These are phyloP conservation scores for Xylaria intraflava DNA, from an alignment of 495 filamentous ascomycete genomes.

Conservation along the genomic window DNA sequence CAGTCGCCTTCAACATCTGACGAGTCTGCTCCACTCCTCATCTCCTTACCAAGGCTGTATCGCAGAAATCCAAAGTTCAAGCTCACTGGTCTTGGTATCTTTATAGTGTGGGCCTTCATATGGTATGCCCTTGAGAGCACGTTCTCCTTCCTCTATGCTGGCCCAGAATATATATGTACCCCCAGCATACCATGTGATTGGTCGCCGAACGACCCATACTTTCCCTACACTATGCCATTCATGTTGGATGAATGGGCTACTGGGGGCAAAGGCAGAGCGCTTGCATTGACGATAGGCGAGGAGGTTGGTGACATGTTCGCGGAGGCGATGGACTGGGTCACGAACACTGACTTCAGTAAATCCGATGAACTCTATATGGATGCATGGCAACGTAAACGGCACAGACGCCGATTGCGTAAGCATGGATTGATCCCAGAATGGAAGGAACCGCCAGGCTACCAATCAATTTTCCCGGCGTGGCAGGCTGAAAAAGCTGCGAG, in stretches of 20 bases:
- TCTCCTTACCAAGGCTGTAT: conserved; percentile 58
- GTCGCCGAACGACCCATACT: conserved; percentile 46
- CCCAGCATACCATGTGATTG: conserved; percentile 39
- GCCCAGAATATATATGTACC: conserved; percentile 43
- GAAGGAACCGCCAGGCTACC: conserved; percentile 27
- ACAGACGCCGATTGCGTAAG: conserved; percentile 36
- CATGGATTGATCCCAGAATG: conserved; percentile 28
- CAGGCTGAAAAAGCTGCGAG: conserved; percentile 26
- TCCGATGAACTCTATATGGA: conserved; percentile 29
- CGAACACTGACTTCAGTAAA: conserved; percentile 31
- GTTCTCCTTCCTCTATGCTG: conserved; percentile 58
- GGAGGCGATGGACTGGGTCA: conserved; percentile 35
- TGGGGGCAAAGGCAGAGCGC: conserved; percentile 33
- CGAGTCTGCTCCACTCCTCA: conserved; percentile 31
- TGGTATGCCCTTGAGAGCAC: conserved; percentile 57
- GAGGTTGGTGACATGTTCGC: conserved; percentile 36
- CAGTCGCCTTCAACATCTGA: conserved; percentile 10
- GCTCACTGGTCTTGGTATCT: conserved; percentile 53
- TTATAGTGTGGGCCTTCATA: conserved; percentile 37
- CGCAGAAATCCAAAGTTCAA: conserved; percentile 37
- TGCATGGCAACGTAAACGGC: conserved; percentile 28
- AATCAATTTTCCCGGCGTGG: conserved; percentile 28
- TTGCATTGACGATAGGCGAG: conserved; percentile 22
- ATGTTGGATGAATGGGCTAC: conserved; percentile 51
- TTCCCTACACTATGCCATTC: conserved; percentile 48